Evolutionary conservation across 768 basidiomycete genomes (phyloP), one percentile per base, ranked within the genome.

Genomic region (Rhodotorula sphaerocarpa): DNA sequence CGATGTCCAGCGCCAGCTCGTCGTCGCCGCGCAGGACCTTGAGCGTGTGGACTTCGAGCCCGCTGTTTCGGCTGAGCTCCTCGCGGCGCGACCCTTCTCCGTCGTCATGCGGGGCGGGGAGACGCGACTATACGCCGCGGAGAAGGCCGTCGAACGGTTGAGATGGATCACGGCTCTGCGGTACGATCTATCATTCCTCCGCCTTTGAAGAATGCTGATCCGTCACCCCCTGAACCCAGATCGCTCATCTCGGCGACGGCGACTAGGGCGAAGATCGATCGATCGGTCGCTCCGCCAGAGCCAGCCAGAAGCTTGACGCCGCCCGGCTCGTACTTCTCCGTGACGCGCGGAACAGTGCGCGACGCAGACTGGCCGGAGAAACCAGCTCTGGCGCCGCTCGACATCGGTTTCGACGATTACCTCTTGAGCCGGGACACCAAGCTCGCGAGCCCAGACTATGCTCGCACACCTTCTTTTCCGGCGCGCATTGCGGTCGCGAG

Each of bases 91-190:
- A 0, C 66, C 66, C 6, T 63, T 67, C 39, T 27, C 50, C 1
- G 45, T 60, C 18, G 20, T 59, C 1, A 31, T 63, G 7, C 56
- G 52, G 27, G 36, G 50, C n/a, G 61, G 61, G 5, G 58, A 59
- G 16, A 6, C 27, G 3, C 31, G 27, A 2, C 11, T n/a, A 7
- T 63, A 63, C 33, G 53, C 57, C 0, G 21, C 33, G 21, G 41
- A 44, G 27, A 43, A 21, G 20, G 28, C 44, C 6, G 55, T 25
- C 3, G 61, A 60, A 11, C 36, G 55, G 6, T 45, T 67, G 31
- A 28, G 54, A 2, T 67, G 61, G 61, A 25, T 67, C 1, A 2
- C 59, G 9, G 58, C 61, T 23, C 25, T 67, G 2, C 44, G 55
- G 66, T 67, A 12, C 15, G 66, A 43, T 21, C 12, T 3, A 2